Percentiles rank a stretch among this genome's conserved stretches.
phyloP scores from a whole-genome alignment of 768 basidiomycete species.

The Collybia sordida region DNA sequence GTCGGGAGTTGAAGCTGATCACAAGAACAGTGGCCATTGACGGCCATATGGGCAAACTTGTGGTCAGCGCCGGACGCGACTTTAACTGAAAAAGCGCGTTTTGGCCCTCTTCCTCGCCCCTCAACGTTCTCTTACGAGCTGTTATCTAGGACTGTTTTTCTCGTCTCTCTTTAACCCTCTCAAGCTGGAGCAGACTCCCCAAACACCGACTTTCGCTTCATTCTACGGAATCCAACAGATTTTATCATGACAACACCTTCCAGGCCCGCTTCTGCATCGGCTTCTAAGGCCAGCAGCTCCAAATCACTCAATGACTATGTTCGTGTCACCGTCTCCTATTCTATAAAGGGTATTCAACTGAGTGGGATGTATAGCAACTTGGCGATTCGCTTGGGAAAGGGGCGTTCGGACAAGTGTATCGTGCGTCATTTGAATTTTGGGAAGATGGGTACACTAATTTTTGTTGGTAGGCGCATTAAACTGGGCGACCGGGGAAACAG shows the following conservation, averaged over 20 bases:
- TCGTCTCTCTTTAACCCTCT: constrained; percentile 18
- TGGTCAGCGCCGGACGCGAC: constrained; percentile 50
- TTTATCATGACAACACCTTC: constrained; percentile 38
- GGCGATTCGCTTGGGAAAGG: constrained; percentile 96
- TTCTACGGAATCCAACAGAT: constrained; percentile 12
- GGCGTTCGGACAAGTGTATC: constrained; percentile 96
- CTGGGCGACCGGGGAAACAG: constrained; percentile 97
- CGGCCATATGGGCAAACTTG: constrained; percentile 32
- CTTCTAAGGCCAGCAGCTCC: constrained; percentile 37
- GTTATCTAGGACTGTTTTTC: constrained; percentile 8
- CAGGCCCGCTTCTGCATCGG: constrained; percentile 35
- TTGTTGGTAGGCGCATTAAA: constrained; percentile 71
- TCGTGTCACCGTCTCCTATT: constrained; percentile 19
- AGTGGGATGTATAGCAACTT: constrained; percentile 68
- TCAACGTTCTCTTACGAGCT: constrained; percentile 7
- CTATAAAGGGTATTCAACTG: constrained; percentile 2
- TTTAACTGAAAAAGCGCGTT: constrained; percentile 28
- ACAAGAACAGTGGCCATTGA: constrained; percentile 13
- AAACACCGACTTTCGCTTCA: constrained; percentile 2
- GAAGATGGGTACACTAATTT: constrained; percentile 8
- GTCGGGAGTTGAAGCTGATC: constrained; percentile 2
- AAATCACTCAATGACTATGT: constrained; percentile 70
- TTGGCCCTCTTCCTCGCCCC: constrained; percentile 11
- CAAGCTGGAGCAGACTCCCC: constrained; percentile 15
- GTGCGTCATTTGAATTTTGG: constrained; percentile 46